Base-by-base conservation (phyloP, 345 rosid species). In the Aquilaria malaccensis region DNA sequence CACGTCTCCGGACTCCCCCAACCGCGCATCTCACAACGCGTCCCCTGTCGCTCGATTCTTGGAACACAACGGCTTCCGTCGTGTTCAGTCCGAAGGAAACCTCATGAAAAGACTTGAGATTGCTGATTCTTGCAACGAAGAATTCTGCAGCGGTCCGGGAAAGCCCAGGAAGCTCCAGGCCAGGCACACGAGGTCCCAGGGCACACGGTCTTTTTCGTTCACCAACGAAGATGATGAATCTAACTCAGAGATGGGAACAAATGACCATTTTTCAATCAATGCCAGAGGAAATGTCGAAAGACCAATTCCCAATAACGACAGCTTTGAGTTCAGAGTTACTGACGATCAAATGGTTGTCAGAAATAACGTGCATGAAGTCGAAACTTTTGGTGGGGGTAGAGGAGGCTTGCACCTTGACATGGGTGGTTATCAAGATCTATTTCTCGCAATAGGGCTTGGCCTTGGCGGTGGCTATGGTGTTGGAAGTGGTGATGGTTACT, bases 61-160 rank as follows among this genome's bases (percentile, higher is more conserved):
- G 7, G 49, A 49, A 9, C 30, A 11, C 7, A 62, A 56, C 31
- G 75, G 84, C 51, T 58, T 82, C 55, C 81, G 81, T 11, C 77
- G 84, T n/a, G 83, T 67, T 41, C 85, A 74, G 5, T 83, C 92
- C 12, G 92, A 77, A 0, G 83, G 85, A 3, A 79, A 86, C 78
- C 56, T 86, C 62, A 70, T 76, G 73, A 22, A 22, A 22, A 80
- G 75, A 11, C 22, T 79, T 14, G 72, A 76, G 30, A 51, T 66
- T 70, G 77, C 48, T 64, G 22, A 22, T 22, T 50, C 77, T 64
- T 22, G 22, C 22, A 64, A 68, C 22, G 65, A 63, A 13, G 63
- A 63, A 11, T 46, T 31, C 57, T 14, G 3, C 37, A 45, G 31
- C 13, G 52, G 46, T 32, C 49, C 46, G 59, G 66, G 57, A 2